These are phyloP conservation scores for Kwoniella heveanensis DNA, from an alignment of 768 basidiomycete genomes.

Conservation along the genomic window DNA sequence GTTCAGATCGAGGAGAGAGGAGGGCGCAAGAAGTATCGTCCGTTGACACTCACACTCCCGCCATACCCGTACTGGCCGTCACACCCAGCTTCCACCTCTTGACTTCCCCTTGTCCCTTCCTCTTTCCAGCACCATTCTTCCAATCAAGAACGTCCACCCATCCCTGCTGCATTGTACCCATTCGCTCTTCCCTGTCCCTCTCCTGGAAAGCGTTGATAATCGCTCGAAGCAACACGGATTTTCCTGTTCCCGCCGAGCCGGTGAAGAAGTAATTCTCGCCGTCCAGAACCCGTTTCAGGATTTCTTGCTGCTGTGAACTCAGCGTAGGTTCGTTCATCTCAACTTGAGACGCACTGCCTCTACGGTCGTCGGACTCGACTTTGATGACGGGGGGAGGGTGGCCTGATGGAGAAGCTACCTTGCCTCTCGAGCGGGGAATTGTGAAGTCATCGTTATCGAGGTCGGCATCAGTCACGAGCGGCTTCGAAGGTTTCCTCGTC, in stretches of 20 bases:
- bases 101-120: constrained; percentile 2
- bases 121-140: background rate
- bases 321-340: constrained; percentile 17
- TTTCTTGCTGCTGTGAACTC: constrained; percentile 35
- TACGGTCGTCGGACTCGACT: background rate
- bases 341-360: background rate
- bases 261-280: constrained; percentile 87
- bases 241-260: constrained; percentile 95
- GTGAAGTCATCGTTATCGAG: background rate
- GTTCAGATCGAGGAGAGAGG: no score
- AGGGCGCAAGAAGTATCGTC: no score
- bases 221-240: constrained; percentile 88
- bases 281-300: constrained; percentile 44
- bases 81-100: constrained; percentile 58
- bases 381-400: background rate
- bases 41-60: constrained; percentile 57
- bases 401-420: background rate
- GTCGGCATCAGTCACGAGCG: background rate
- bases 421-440: background rate
- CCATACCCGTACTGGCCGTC: constrained; percentile 94
- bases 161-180: constrained; percentile 5
- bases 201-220: constrained; percentile 71
- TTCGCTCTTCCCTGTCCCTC: constrained; percentile 10
- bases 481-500: background rate
- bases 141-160: constrained; percentile 13